Percentiles rank a stretch among this genome's conserved stretches.
phyloP scores from a whole-genome alignment of 208 protist species.

The Leptomonas seymouri region DNA sequence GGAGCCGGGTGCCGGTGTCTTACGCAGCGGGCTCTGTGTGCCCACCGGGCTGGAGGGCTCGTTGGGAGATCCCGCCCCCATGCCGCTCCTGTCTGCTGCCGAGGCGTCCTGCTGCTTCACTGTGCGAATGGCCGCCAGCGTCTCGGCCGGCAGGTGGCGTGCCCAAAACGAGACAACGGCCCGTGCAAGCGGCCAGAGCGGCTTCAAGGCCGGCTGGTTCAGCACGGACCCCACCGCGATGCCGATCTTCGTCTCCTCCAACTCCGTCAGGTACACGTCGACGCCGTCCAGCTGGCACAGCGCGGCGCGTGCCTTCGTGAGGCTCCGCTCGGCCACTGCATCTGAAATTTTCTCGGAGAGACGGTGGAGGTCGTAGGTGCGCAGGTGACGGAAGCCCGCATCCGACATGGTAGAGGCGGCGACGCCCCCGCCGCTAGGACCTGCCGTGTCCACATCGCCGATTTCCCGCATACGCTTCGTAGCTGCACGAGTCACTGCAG shows the following conservation, averaged over 20 bases:
- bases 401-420: background rate
- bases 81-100: conserved; percentile 5
- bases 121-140: conserved; percentile 55
- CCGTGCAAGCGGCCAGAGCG: conserved; percentile 67
- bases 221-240: conserved; percentile 73
- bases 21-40: conserved; percentile 19
- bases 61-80: conserved; percentile 19
- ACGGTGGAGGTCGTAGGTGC: conserved; percentile 34
- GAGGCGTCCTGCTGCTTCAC: conserved; percentile 42
- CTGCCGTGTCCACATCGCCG: background rate
- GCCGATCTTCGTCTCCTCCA: conserved; percentile 75
- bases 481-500: conserved; percentile 10
- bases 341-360: conserved; percentile 46
- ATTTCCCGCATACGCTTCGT: conserved; percentile 31
- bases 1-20: background rate
- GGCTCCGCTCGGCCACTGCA: conserved; percentile 42
- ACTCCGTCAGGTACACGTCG: conserved; percentile 50
- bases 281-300: conserved; percentile 68
- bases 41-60: conserved; percentile 21
- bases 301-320: conserved; percentile 43
- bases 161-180: conserved; percentile 82
- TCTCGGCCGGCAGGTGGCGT: conserved; percentile 59
- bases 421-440: conserved; percentile 1
- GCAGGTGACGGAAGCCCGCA: conserved; percentile 25
- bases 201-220: conserved; percentile 36